phyloP scores from a whole-genome alignment of 2,329 filamentous ascomycete species.

The Claviceps lovelessii region DNA sequence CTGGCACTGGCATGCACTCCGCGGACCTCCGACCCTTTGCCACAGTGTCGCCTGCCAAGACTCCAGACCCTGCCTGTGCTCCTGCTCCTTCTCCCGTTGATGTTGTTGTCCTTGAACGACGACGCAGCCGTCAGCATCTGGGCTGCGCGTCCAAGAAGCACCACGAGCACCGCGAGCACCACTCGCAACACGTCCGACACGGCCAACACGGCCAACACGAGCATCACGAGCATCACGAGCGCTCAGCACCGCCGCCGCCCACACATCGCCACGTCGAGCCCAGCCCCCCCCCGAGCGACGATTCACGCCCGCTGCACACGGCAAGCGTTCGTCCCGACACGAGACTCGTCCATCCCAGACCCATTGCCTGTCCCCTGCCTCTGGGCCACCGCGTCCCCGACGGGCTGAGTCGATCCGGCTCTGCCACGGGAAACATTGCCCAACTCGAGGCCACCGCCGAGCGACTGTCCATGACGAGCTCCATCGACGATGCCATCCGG shows the following conservation, averaged over 20 bases:
- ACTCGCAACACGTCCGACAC: neutral
- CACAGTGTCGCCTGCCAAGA: constrained; percentile 7
- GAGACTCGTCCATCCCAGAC: constrained; percentile 24
- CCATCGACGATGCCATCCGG: constrained; percentile 65
- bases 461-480: constrained; percentile 57
- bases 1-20: neutral
- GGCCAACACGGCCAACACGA: too few species aligned
- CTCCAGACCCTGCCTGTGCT: neutral
- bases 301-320: constrained; percentile 17
- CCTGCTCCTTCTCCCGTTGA: too few species aligned
- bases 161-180: neutral
- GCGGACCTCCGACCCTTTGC: neutral
- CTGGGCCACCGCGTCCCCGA: constrained; percentile 38
- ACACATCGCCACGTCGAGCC: constrained; percentile 3
- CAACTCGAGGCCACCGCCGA: constrained; percentile 64
- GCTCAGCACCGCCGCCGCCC: neutral
- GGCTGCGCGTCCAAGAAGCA: neutral
- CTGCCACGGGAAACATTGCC: constrained; percentile 53
- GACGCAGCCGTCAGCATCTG: too few species aligned
- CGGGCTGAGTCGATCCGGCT: constrained; percentile 44
- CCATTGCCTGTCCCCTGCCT: constrained; percentile 34
- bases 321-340: constrained; percentile 31
- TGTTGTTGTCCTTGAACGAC: too few species aligned
- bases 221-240: too few species aligned
- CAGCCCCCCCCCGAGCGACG: neutral